Evolutionary conservation across 768 basidiomycete species (phyloP).

Genomic region (Crepidotus variabilis): DNA sequence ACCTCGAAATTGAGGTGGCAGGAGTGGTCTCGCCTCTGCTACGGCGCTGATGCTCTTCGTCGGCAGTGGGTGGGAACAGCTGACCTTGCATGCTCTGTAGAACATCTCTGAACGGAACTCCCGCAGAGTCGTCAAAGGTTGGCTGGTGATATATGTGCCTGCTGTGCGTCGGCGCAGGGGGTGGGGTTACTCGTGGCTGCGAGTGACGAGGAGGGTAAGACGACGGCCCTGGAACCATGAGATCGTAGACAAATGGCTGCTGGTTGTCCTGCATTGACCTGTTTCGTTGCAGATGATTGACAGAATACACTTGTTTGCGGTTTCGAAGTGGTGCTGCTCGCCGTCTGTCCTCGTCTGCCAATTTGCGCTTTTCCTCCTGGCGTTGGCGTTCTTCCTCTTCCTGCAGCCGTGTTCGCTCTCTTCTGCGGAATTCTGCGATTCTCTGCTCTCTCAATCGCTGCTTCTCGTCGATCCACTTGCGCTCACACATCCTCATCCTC

Average conservation of each 20-base stretch:
- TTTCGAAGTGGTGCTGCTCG: conserved; percentile 10
- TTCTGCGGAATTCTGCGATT: conserved; percentile 26
- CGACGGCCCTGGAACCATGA: conserved; percentile 13
- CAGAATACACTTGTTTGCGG: conserved; percentile 18
- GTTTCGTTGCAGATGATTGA: conserved; percentile 7
- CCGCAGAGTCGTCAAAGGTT: conserved; percentile 31
- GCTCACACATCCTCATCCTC: conserved; percentile 41
- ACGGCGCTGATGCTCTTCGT: conserved; percentile 14
- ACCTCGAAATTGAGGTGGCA: conserved; percentile 11
- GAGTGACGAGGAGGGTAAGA: conserved; percentile 16
- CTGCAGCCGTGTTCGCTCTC: conserved; percentile 24
- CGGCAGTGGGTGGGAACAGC: conserved; percentile 44
- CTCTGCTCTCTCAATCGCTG: conserved; percentile 36
- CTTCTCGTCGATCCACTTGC: conserved; percentile 47
- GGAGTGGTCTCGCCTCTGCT: conserved; percentile 9
- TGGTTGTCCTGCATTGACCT: conserved; percentile 4
- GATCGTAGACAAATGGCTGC: conserved; percentile 17
- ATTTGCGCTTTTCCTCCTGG: conserved; percentile 21
- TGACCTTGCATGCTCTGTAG: conserved; percentile 54
- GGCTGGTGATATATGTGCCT: conserved; percentile 16
- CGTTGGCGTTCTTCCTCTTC: conserved; percentile 23
- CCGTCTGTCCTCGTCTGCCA: conserved; percentile 22
- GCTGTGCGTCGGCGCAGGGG: conserved; percentile 16
- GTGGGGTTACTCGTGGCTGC: conserved; percentile 16
- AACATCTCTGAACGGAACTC: conserved; percentile 55